Evolutionary conservation across 306 rosid species (phyloP), one percentile per base, ranked within the genome.

Genomic region (Cucurbita ficifolia): DNA sequence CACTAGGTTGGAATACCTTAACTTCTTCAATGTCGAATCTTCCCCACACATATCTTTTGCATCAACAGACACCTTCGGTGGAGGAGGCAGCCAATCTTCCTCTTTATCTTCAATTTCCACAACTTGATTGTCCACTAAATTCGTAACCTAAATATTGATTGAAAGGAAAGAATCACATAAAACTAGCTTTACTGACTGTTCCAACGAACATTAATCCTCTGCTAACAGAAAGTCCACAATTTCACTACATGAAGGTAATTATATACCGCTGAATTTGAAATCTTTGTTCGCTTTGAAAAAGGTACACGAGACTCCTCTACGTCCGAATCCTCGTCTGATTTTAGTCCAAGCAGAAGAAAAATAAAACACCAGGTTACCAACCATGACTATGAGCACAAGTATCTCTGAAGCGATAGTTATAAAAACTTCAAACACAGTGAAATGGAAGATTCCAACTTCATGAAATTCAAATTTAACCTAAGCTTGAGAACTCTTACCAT

Each of bases 81-180:
- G 97, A 81, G 97, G 88, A 69, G 78, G 87, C n/a, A 94, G 77
- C 99, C 99, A 94, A 76, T 94, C 99, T 75, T 91, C 85, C 48
- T 83, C 96, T 7, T 76, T 70, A 49, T 88, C 87, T 19, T 86
- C 96, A 82, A 80, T 29, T 65, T 84, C 87, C 64, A 84, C 83
- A 19, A 81, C 77, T 5, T 29, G 12, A 36, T 71, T 74, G 12
- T 39, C 81, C 60, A 21, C 81, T 60, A 77, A 52, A 73, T 17
- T 74, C 65, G 77, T 80, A 73, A 80, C 83, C 91, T 89, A 77
- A 83, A 57, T 65, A 67, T 79, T 58, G 8, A 50, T 79, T 33
- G 76, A 75, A 52, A 55, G 75, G 24, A 55, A 76, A 36, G 0
- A 1, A 39, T 33, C 57, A 48, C 4, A 3, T 13, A 14, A 69